Conservation (phyloP, 805 yeast species). For the Candida alai region DNA sequence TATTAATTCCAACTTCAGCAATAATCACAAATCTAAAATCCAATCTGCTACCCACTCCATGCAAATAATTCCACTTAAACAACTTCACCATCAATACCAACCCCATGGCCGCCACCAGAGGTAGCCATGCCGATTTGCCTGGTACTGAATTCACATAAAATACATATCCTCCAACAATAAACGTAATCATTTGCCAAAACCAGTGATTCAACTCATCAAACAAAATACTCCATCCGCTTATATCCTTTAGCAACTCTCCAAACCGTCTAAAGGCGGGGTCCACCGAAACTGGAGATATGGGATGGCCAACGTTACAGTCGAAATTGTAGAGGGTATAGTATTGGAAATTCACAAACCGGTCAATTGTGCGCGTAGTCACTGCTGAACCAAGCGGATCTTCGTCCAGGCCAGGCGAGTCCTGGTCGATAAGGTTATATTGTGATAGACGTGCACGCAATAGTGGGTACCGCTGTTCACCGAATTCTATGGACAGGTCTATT, state of each 20-base stretch:
- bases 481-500: not conserved
- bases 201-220: conserved; percentile 14
- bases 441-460: conserved; percentile 8
- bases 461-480: conserved; percentile 8
- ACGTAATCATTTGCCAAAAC: conserved; percentile 14
- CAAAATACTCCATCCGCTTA: conserved; percentile 9
- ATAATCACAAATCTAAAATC: conserved; percentile 4
- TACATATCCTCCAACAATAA: conserved; percentile 1
- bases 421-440: conserved; percentile 5
- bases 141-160: too few species aligned
- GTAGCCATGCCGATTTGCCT: not conserved
- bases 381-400: conserved; percentile 1
- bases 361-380: conserved; percentile 9
- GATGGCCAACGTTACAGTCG: conserved; percentile 19
- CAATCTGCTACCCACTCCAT: conserved; percentile 4
- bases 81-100: conserved; percentile 12
- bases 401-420: not conserved
- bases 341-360: conserved; percentile 10
- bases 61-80: conserved; percentile 20
- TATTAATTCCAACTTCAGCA: conserved; percentile 6
- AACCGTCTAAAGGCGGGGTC: conserved; percentile 25
- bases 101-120: conserved; percentile 1
- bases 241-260: conserved; percentile 16
- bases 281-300: conserved; percentile 15
- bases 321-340: conserved; percentile 18